Evolutionary conservation across 2,329 filamentous ascomycete genomes (phyloP).

Genomic region (Botrytis sinoallii): DNA sequence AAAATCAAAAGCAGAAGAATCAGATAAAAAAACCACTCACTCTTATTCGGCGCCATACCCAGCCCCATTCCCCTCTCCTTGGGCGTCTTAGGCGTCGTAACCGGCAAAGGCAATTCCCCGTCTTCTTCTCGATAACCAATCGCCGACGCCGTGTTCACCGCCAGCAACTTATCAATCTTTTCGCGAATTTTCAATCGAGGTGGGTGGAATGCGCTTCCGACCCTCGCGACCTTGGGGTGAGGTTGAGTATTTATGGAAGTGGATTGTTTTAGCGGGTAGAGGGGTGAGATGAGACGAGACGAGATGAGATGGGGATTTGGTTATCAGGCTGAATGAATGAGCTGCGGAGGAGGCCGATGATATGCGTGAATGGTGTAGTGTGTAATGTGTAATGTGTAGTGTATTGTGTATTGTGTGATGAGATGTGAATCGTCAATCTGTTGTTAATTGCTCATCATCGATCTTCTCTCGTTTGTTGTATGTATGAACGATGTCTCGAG

Average conservation of each 20-base stretch:
- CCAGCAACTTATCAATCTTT: slow-evolving; percentile 26
- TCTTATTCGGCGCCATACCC: slow-evolving; percentile 41
- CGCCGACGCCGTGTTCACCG: slow-evolving; percentile 29
- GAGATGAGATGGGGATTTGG: too few relatives aligned
- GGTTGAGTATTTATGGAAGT: not conserved
- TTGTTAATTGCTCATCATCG: not conserved
- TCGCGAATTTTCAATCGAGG: slow-evolving; percentile 32
- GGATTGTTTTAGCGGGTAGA: not conserved
- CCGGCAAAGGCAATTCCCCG: slow-evolving; percentile 31
- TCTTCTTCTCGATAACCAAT: slow-evolving; percentile 10
- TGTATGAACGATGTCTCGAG: not conserved
- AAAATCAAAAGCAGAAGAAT: not conserved
- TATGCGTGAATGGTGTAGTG: not conserved
- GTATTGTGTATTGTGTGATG: not conserved
- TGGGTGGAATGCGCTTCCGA: slow-evolving; percentile 36
- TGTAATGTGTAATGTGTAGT: not conserved
- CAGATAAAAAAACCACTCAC: not conserved
- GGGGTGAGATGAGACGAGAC: not conserved
- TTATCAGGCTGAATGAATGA: not conserved
- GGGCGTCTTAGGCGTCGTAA: slow-evolving; percentile 33
- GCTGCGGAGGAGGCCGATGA: not conserved
- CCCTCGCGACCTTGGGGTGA: slow-evolving; percentile 28
- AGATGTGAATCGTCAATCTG: not conserved
- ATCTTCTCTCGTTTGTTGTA: not conserved
- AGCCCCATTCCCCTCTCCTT: not conserved